Evolutionary conservation across 2,329 filamentous ascomycete genomes (phyloP), one percentile per base, ranked within the genome.

Genomic region (Aspergillus thermomutatus): DNA sequence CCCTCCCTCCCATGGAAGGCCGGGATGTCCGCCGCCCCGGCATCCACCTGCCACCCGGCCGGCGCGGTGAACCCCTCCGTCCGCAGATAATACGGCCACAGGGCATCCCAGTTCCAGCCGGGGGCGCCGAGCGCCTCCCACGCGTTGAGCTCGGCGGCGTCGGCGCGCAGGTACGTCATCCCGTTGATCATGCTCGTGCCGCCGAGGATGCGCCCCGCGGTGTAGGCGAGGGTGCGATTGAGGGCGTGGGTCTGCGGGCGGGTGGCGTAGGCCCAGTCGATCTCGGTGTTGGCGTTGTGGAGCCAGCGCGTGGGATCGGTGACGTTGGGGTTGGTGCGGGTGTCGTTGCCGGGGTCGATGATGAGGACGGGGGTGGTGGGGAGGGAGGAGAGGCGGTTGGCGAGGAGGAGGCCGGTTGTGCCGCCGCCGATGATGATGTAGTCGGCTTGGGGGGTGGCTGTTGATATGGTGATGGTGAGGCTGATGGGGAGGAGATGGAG

Each of bases 81-180:
- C 1, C n/a, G 37, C 10, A 23, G 8, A 11, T 53, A 31, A 23
- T 21, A 47, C 17, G n/a, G 47, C 47, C 25, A 40, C 55, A 62
- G 53, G 17, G 37, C 19, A 9, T 58, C 46, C 2, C 61, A 60
- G 6, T 61, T 62, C 72, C 72, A 75, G 3, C 64, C 62, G 14
- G 64, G 54, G 40, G 71, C 69, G 6, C 63, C 66, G 2, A 72
- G 48, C 25, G 67, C 59, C 2, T 67, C 71, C 73, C 72, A 75
- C 43, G 68, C 63, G 43, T 75, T 62, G 47, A 69, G 68, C 50
- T 73, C 72, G 28, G 68, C 57, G 9, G 49, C 50, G 3, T 65
- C 66, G 7, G 67, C 66, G 1, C 69, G 65, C 2, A 77, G 79
- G 67, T 77, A 87, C 31, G 79, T 64, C 68, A 73, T 68, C 53